These are phyloP conservation scores for Draba incana DNA, from an alignment of 345 rosid genomes.

Conservation along the genomic window DNA sequence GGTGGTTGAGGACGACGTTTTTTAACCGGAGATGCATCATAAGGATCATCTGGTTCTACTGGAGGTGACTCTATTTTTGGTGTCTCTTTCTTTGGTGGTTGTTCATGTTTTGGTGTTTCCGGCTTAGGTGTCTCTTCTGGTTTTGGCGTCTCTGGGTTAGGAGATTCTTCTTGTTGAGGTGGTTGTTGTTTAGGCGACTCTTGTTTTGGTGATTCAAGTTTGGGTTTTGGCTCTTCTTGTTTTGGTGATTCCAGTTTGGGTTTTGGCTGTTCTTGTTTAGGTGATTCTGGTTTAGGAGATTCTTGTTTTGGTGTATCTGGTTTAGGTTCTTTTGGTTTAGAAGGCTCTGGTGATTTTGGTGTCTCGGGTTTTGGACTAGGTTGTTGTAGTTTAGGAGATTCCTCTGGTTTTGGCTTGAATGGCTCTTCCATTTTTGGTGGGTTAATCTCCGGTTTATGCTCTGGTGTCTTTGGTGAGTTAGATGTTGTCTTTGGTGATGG, in stretches of 20 bases:
- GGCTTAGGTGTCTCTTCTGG: conserved; percentile 28
- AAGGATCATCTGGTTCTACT: conserved; percentile 31
- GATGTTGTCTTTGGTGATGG: conserved; percentile 41
- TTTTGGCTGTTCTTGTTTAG: conserved; percentile 6
- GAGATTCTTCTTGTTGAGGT: conserved; percentile 14
- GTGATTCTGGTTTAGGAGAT: conserved; percentile 26
- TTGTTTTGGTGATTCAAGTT: conserved; percentile 26
- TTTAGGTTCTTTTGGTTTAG: conserved; percentile 27
- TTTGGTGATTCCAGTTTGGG: conserved; percentile 5
- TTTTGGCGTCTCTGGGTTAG: neutral
- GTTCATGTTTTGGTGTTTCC: conserved; percentile 19
- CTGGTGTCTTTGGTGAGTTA: conserved; percentile 32
- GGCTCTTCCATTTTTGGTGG: conserved; percentile 35
- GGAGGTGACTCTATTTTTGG: conserved; percentile 38
- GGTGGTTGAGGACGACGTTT: conserved; percentile 42
- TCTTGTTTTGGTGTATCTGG: conserved; percentile 23
- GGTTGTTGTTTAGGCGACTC: conserved; percentile 21
- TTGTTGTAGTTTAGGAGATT: conserved; percentile 24
- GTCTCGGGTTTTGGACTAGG: conserved; percentile 28
- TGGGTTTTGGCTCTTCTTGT: conserved; percentile 7
- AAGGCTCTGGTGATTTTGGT: conserved; percentile 37
- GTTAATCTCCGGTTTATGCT: conserved; percentile 17
- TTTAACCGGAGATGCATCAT: conserved; percentile 31
- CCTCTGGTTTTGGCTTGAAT: conserved; percentile 31
- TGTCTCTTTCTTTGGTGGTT: conserved; percentile 34